These are phyloP conservation scores for Colletotrichum echinochloae DNA, from an alignment of 2,329 filamentous ascomycete species.

Conservation along the genomic window DNA sequence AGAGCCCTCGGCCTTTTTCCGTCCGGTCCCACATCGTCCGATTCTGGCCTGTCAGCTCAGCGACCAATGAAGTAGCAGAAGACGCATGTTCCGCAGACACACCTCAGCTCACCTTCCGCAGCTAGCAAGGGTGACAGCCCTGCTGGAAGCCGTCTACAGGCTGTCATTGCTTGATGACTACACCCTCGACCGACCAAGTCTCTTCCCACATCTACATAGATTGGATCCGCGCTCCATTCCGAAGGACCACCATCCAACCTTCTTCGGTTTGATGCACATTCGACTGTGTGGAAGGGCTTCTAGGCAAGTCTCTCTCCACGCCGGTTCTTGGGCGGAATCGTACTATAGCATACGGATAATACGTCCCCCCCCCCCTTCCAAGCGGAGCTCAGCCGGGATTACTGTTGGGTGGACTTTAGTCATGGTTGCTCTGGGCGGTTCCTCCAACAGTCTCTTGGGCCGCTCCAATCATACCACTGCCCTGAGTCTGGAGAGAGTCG, in stretches of 20 bases:
- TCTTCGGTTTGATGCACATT: slow-evolving; percentile 31
- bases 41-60: slow-evolving; percentile 41
- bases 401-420: slow-evolving; percentile 19
- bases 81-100: slow-evolving; percentile 48
- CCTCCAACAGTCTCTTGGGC: slow-evolving; percentile 20
- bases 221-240: slow-evolving; percentile 29
- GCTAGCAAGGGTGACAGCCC: slow-evolving; percentile 45
- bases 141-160: slow-evolving; percentile 48
- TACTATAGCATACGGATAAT: background rate
- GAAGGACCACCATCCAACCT: slow-evolving; percentile 21
- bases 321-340: slow-evolving; percentile 17
- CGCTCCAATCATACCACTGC: slow-evolving; percentile 35
- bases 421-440: slow-evolving; percentile 28
- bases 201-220: slow-evolving; percentile 17
- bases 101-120: slow-evolving; percentile 50
- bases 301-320: slow-evolving; percentile 23
- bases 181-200: slow-evolving; percentile 45
- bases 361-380: slow-evolving; percentile 27
- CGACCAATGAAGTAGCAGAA: slow-evolving; percentile 49
- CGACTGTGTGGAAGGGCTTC: slow-evolving; percentile 24
- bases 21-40: slow-evolving; percentile 25
- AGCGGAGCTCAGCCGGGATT: slow-evolving; percentile 36
- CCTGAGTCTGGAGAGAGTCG: slow-evolving; percentile 28
- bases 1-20: slow-evolving; percentile 18
- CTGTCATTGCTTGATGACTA: slow-evolving; percentile 47